Evolutionary conservation across 176 grass and related monocot genomes (phyloP).

Genomic region (Lolium rigidum): DNA sequence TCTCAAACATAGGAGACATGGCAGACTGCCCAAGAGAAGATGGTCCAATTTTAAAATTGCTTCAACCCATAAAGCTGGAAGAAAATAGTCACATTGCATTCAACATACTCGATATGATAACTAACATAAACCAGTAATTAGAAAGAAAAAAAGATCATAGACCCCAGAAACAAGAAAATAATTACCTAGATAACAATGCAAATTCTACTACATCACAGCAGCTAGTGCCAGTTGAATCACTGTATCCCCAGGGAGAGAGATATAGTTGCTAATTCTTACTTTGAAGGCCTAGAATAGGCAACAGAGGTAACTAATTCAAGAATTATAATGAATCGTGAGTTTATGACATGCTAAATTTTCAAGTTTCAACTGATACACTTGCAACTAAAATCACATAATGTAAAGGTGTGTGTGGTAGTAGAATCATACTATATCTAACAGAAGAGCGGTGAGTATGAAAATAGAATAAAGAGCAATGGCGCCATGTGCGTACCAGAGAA

Average conservation of each 20-base stretch:
- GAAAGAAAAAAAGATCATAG: neutral
- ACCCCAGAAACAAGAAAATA: neutral
- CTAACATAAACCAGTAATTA: constrained; percentile 6
- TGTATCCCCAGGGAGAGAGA: neutral
- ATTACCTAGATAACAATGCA: neutral
- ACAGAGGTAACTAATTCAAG: neutral
- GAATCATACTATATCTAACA: neutral
- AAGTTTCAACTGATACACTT: neutral
- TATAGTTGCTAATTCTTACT: neutral
- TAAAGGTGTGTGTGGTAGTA: neutral
- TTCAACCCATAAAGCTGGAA: constrained; percentile 37
- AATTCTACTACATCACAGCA: neutral
- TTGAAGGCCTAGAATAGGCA: neutral
- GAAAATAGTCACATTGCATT: constrained; percentile 36
- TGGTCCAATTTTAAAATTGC: constrained; percentile 40
- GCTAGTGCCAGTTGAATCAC: neutral
- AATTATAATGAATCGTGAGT: neutral
- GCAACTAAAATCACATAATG: neutral
- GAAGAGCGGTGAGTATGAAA: neutral
- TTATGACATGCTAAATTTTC: neutral
- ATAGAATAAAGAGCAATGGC: neutral
- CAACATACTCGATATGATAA: neutral
- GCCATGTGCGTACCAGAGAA: constrained; percentile 66
- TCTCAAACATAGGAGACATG: constrained; percentile 77
- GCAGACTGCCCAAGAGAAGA: constrained; percentile 67